Percentiles rank a stretch among this genome's conserved stretches.
Conservation (phyloP, 2,329 filamentous ascomycete genomes). For the Hymenoscyphus fructigenus region DNA sequence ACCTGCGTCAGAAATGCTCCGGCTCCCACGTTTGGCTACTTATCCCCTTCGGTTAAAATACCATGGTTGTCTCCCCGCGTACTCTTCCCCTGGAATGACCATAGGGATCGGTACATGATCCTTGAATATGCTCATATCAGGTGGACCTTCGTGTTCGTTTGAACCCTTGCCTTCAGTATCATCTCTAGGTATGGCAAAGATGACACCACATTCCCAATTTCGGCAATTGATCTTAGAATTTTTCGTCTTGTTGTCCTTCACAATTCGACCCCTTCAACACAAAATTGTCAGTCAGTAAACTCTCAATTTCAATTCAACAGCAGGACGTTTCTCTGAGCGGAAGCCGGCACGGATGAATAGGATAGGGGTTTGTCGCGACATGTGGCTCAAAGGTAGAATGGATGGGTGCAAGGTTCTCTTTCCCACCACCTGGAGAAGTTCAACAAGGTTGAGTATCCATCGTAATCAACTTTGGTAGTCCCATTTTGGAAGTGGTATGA, state of each 20-base stretch:
- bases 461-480: neutral
- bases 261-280: conserved; percentile 69
- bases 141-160: conserved; percentile 8
- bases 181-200: conserved; percentile 57
- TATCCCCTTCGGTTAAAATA: conserved; percentile 23
- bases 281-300: neutral
- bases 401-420: neutral
- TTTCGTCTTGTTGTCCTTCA: conserved; percentile 66
- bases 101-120: conserved; percentile 63
- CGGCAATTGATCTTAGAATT: conserved; percentile 75
- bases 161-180: neutral
- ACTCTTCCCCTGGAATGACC: conserved; percentile 52
- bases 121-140: conserved; percentile 47
- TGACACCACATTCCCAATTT: conserved; percentile 95
- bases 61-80: conserved; percentile 34
- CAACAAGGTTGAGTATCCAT: neutral
- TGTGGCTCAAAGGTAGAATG: conserved; percentile 4
- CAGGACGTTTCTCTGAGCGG: neutral
- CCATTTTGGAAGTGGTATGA: neutral
- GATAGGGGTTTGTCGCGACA: neutral
- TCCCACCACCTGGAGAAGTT: neutral
- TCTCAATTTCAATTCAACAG: neutral
- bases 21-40: neutral
- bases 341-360: neutral
- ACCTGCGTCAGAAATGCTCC: neutral